Base-by-base conservation (phyloP, 768 basidiomycete genomes). In the Mycena chlorophos region DNA sequence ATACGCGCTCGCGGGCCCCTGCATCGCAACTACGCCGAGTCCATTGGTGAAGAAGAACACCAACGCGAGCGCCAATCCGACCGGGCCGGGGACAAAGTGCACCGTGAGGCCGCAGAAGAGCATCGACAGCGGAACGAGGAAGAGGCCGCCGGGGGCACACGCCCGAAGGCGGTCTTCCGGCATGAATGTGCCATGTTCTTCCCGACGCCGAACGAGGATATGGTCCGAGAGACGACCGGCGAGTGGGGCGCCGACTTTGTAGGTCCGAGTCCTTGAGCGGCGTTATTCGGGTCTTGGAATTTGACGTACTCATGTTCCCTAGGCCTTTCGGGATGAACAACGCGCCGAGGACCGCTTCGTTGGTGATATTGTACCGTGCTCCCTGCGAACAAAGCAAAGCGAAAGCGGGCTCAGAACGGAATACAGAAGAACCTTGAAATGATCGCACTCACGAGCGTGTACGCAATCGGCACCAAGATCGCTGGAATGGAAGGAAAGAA, bases 271-370 rank as follows among this genome's bases (percentile, higher is more conserved):
- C n/a, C 22, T 10, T 2, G 2, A 28, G 12, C 8, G 19, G 37
- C 3, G 47, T 1, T 13, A 26, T 13, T 13, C 13, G 30, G 37
- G 17, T 19, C 16, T 10, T 13, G 31, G 43, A 55, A 26, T 17
- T 38, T 50, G 12, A 72, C 83, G 25, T 45, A 85, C 85, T 68
- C 55, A 83, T 76, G 60, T 83, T 83, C 10, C 85, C 86, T 10
- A 85, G 34, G 3, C 85, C 86, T n/a, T 71, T 68, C 0, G 84
- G 85, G 1, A 85, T 65, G 69, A 85, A 86, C 58, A 82, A 83
- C 0, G 79, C 76, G 3, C 86, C 84, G 43, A 87, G 76, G 13
- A 83, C 52, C 0, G 79, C 82, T 60, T 82, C 77, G 61, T 83
- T 86, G 2, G 71, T 69, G 47, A 88, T 81, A 28, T 73, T 65